These are phyloP conservation scores for Vachellia pachyceras DNA, from an alignment of 306 rosid genomes.

Conservation along the genomic window DNA sequence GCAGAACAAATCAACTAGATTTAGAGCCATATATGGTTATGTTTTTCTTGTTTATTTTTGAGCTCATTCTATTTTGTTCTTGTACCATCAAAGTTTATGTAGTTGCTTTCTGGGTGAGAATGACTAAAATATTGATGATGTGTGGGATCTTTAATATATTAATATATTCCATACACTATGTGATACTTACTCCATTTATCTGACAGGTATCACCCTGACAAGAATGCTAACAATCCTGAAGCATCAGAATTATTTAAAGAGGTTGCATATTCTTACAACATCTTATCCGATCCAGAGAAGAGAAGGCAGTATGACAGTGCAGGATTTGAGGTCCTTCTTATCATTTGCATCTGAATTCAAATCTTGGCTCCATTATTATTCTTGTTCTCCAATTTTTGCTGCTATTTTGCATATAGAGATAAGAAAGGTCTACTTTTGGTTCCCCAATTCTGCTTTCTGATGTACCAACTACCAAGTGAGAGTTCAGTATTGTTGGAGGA, in stretches of 20 bases:
- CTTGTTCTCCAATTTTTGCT: conserved; percentile 12
- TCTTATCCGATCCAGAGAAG: conserved; percentile 97
- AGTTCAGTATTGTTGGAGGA: neutral
- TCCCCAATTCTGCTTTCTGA: neutral
- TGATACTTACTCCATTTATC: conserved; percentile 13
- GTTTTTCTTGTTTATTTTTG: neutral
- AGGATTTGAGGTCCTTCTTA: conserved; percentile 81
- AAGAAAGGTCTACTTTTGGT: neutral
- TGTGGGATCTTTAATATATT: conserved; percentile 16
- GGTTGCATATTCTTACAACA: conserved; percentile 92
- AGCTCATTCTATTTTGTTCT: neutral
- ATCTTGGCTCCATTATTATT: conserved; percentile 3
- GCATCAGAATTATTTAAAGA: conserved; percentile 96
- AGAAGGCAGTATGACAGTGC: conserved; percentile 94
- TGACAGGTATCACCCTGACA: conserved; percentile 95
- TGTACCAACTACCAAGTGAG: neutral
- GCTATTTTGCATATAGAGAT: conserved; percentile 1
- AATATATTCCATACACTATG: conserved; percentile 13
- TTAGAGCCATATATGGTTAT: conserved; percentile 9
- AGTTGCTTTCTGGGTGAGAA: conserved; percentile 15
- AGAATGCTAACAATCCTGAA: conserved; percentile 89
- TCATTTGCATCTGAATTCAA: conserved; percentile 28
- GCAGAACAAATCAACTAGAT: neutral
- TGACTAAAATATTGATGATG: conserved; percentile 11
- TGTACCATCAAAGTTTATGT: conserved; percentile 32